phyloP scores from a whole-genome alignment of 2,329 filamentous ascomycete genomes.

The Ophiosphaerella narmari region DNA sequence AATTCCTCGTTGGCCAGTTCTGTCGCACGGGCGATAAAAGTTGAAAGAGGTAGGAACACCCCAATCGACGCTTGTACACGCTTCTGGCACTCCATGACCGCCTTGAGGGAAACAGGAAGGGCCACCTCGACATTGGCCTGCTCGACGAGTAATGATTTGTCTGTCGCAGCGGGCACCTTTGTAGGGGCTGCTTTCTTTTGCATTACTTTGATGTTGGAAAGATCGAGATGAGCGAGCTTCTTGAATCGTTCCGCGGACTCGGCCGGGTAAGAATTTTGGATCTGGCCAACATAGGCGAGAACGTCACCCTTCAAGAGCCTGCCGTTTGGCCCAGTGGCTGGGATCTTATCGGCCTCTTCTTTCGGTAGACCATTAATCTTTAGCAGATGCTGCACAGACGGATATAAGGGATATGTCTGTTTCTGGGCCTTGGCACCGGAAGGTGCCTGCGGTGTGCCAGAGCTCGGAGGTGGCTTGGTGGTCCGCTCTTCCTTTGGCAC shows the following conservation, averaged over 20 bases:
- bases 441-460: slow-evolving; percentile 35
- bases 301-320: slow-evolving; percentile 95
- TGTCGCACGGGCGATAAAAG: slow-evolving; percentile 83
- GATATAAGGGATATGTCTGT: slow-evolving; percentile 74
- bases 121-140: slow-evolving; percentile 64
- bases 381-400: slow-evolving; percentile 82
- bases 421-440: slow-evolving; percentile 58
- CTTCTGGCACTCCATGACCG: slow-evolving; percentile 79
- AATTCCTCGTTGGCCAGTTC: slow-evolving; percentile 88
- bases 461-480: slow-evolving; percentile 34
- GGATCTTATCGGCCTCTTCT: slow-evolving; percentile 78
- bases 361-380: slow-evolving; percentile 77
- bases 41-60: slow-evolving; percentile 79
- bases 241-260: slow-evolving; percentile 72
- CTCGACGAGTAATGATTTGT: slow-evolving; percentile 48
- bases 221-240: slow-evolving; percentile 81
- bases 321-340: slow-evolving; percentile 83
- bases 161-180: slow-evolving; percentile 51
- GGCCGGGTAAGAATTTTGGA: slow-evolving; percentile 72
- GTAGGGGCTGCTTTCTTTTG: slow-evolving; percentile 49
- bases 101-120: slow-evolving; percentile 76
- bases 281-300: slow-evolving; percentile 82
- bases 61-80: slow-evolving; percentile 78
- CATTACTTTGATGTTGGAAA: slow-evolving; percentile 91
- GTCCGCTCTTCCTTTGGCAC: slow-evolving; percentile 44